Evolutionary conservation across 768 basidiomycete genomes (phyloP).

Genomic region (Suillus hirtellus): DNA sequence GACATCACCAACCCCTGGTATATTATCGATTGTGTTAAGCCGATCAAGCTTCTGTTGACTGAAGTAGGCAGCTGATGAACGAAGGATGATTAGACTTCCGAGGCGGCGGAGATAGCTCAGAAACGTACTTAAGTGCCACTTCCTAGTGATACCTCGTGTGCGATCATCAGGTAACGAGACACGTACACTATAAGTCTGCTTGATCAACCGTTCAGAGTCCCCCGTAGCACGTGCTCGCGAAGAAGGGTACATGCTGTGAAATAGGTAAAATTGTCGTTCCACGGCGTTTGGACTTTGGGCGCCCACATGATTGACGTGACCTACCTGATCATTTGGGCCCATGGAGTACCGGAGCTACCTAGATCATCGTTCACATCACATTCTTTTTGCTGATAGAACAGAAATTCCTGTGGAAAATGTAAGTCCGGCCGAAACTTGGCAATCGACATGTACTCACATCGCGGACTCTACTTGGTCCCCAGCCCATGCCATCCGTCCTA

Average conservation of each 20-base stretch:
- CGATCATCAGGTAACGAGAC: conserved; percentile 47
- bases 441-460: conserved; percentile 26
- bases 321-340: conserved; percentile 75
- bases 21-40: conserved; percentile 69
- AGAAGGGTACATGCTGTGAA: conserved; percentile 38
- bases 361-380: conserved; percentile 42
- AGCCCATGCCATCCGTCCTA: conserved; percentile 73
- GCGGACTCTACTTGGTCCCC: conserved; percentile 80
- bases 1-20: conserved; percentile 65
- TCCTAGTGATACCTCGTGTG: conserved; percentile 42
- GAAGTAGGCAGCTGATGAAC: conserved; percentile 73
- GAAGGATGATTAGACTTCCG: conserved; percentile 15
- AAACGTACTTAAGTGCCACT: conserved; percentile 55
- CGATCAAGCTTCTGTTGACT: conserved; percentile 73
- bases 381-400: conserved; percentile 56
- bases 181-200: conserved; percentile 55
- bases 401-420: conserved; percentile 43
- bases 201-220: conserved; percentile 47
- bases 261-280: conserved; percentile 17
- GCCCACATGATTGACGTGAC: conserved; percentile 37
- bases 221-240: conserved; percentile 41
- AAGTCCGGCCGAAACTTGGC: background rate
- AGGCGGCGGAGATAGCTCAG: conserved; percentile 32
- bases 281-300: conserved; percentile 14
- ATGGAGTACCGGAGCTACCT: conserved; percentile 58